Evolutionary conservation across 257 asterid genomes (phyloP).

Genomic region (Solanum virginianum): DNA sequence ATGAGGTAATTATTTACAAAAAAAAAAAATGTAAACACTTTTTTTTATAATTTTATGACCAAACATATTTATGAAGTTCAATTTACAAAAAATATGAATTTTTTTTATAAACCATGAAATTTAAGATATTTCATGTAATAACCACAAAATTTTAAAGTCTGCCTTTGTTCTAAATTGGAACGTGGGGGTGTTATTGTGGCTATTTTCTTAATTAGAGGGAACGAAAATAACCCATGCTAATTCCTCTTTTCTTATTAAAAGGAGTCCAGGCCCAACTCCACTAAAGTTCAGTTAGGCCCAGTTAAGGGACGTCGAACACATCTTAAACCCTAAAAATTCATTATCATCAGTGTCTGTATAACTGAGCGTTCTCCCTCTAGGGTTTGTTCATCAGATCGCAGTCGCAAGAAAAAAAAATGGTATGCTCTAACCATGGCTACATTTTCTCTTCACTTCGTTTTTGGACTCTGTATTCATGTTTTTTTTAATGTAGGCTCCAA

Average conservation of each 20-base stretch:
- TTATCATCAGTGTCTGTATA: background rate
- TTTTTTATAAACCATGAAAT: rapidly evolving
- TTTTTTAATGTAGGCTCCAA: background rate
- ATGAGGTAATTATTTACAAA: no score
- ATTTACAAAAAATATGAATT: no score
- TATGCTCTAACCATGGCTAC: background rate
- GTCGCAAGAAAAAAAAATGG: background rate
- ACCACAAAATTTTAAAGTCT: no score
- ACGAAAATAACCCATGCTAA: background rate
- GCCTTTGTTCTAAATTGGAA: no score
- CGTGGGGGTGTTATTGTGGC: no score
- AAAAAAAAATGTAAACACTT: no score
- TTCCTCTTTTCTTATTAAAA: background rate
- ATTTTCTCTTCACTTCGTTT: background rate
- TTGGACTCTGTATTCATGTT: background rate
- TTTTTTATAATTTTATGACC: no score
- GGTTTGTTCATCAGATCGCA: background rate
- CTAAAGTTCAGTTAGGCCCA: background rate
- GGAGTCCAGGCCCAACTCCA: background rate
- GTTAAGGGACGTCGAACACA: background rate
- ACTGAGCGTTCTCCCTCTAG: background rate
- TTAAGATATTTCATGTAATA: no score
- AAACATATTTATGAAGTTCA: no score
- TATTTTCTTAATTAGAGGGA: background rate
- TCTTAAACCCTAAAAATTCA: background rate